Evolutionary conservation across 1,284 basidiomycete species (phyloP), one percentile per base, ranked within the genome.

Genomic region (Austroboletus niveus): DNA sequence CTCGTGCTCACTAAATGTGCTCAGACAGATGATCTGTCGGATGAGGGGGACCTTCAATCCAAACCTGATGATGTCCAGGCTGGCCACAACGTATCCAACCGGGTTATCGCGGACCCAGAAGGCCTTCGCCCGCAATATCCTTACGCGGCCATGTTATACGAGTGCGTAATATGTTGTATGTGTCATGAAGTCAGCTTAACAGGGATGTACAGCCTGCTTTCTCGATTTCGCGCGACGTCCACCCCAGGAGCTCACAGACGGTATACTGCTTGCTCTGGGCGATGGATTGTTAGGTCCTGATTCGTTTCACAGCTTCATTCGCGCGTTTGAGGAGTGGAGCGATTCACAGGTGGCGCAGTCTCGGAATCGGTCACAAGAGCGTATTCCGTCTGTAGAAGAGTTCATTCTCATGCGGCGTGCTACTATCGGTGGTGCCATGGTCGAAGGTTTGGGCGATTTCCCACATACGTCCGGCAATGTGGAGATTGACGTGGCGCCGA

Each of bases 391-490:
- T 15, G 67, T 75, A 7, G 68, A 74, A 3, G 74, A 77, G 36
- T 77, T 77, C 56, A 72, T 77, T 59, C 56, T 68, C 29, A 69
- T 76, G 57, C 70, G 76, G 24, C 69, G 75, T 15, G 64, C 66
- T 22, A 75, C 76, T 24, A 76, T 76, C 48, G 75, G 75, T 3
- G 72, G 66, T 32, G 69, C 68, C 17, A 65, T 77, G 61, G 75
- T 77, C n/a, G 76, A 77, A 71, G 72, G 75, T 76, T 27, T 32
- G 63, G 8, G 39, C 0, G 27, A 48, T 48, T 58, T 52, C 39
- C 24, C 47, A 39, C 15, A 47, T 40, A 5, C 6, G 24, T 3
- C 46, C 40, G 34, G 27, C 39, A 43, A 44, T 45, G 14, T 17
- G 49, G 27, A 50, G 24, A 43, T 36, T 48, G 30, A 44, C 27